phyloP scores from a whole-genome alignment of 2,329 filamentous ascomycete genomes.

The Microdochium nivale region DNA sequence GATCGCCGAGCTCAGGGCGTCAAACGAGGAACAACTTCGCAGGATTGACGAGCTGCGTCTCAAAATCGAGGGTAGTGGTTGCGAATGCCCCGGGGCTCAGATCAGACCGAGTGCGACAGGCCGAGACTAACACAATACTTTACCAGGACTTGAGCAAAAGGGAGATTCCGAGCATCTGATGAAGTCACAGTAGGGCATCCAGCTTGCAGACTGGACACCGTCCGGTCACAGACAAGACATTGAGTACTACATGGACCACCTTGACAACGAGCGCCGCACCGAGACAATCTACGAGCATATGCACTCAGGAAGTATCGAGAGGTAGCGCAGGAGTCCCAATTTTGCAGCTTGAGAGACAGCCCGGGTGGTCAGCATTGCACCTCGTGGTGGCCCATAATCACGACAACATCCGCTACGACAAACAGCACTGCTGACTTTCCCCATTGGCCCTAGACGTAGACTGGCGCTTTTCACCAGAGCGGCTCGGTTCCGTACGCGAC shows the following conservation, averaged over 20 bases:
- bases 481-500: neutral
- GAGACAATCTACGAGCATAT: neutral
- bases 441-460: neutral
- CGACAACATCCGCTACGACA: neutral
- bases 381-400: neutral
- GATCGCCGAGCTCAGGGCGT: neutral
- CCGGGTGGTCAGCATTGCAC: neutral
- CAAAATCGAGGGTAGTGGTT: neutral
- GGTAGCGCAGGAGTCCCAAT: neutral
- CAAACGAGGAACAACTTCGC: neutral
- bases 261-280: neutral
- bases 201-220: neutral
- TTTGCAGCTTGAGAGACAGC: neutral
- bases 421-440: neutral
- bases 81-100: neutral
- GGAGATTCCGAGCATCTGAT: neutral
- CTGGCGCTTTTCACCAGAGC: neutral
- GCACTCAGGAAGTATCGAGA: neutral
- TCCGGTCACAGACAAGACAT: neutral
- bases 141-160: neutral
- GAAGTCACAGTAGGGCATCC: neutral
- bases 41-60: neutral
- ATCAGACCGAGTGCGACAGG: neutral
- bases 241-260: neutral
- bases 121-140: neutral